Evolutionary conservation across 192 early-diverging fungal species (phyloP), one percentile per base, ranked within the genome.

Genomic region (Coemansia sp.): DNA sequence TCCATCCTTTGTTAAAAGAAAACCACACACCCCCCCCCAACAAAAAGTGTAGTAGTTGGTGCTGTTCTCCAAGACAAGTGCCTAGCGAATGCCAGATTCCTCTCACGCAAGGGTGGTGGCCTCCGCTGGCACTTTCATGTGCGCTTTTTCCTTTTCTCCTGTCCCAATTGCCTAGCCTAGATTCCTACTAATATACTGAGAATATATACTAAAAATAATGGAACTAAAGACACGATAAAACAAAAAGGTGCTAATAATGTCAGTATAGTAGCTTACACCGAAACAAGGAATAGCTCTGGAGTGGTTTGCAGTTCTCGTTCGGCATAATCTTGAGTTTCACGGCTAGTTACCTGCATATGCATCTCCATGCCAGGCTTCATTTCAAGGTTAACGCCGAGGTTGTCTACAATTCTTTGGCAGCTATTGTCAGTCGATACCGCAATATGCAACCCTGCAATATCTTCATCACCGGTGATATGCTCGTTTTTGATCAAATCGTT

Each of bases 321-420:
- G 0, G 26, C 11, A n/a, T 30, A 26, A 8, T 4, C 6, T 6
- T 33, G 14, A 3, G 55, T 17, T n/a, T 33, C 30, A 6, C 32
- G 30, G 32, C 55, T 35, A 32, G 16, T n/a, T 17, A 58, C 30
- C 3, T 58, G 30, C 55, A 58, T 58, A 33, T 7, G 1, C 28
- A 58, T 58, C 14, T 58, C 55, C 30, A 58, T 32, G 3, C 55
- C 55, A 1, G 55, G 55, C 30, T 58, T 58, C 55, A 58, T 58
- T 35, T 17, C 28, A 32, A 58, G 55, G 30, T 32, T 13, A 14
- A 11, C 14, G 16, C 33, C 16, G 14, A 58, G 30, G 6, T 35
- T 58, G 28, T 58, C 16, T 58, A 58, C 55, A 35, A 13, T 32
- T 13, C 16, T 58, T 10, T 7, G 26, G 16, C 23, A 17, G 6